Base-by-base conservation (phyloP, 2,329 filamentous ascomycete species). In the Penicillium sp. region DNA sequence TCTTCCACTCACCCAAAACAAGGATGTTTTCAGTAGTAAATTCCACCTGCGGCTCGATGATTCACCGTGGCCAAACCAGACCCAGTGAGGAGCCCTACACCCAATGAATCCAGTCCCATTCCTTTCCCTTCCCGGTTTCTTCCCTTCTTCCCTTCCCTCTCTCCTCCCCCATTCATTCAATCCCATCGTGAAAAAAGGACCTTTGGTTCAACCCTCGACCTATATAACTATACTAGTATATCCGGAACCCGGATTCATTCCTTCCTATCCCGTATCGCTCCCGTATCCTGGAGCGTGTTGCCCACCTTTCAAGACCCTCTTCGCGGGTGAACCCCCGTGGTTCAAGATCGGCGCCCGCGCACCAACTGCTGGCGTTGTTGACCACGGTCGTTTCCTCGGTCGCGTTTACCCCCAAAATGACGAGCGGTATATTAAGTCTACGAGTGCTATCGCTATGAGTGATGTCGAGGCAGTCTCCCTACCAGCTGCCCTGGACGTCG, bases 361-460 rank as follows among this genome's bases (percentile, higher is more conserved):
- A 54, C 56, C 56, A 49, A 56, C 55, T 58, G 63, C 65, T 66
- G 66, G 66, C 66, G 64, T 63, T 61, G 60, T 55, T 56, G 59
- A 62, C 60, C 59, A 51, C 61, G 58, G 57, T 59, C 60, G 49
- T 49, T 53, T 55, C 55, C 53, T 56, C 64, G 62, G 62, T 64
- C 64, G 70, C 68, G 64, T 58, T 45, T 66, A 10, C 47, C 65
- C 60, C 68, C 62, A 73, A 71, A 68, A 73, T 73, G 71, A 72
- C 68, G 71, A 72, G 58, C 67, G 63, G 66, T 62, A 69, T 56
- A 50, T 53, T 61, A 62, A 64, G 57, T 63, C 58, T 60, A 67
- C 68, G 62, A 70, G 64, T 69, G 66, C 62, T 72, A 69, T 66
- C 71, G 70, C 70, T 72, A 74, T 74, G 71, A 74, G 69, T 73